These are phyloP conservation scores for Martensiomyces pterosporus DNA, from an alignment of 192 early-diverging fungal genomes.

Conservation along the genomic window DNA sequence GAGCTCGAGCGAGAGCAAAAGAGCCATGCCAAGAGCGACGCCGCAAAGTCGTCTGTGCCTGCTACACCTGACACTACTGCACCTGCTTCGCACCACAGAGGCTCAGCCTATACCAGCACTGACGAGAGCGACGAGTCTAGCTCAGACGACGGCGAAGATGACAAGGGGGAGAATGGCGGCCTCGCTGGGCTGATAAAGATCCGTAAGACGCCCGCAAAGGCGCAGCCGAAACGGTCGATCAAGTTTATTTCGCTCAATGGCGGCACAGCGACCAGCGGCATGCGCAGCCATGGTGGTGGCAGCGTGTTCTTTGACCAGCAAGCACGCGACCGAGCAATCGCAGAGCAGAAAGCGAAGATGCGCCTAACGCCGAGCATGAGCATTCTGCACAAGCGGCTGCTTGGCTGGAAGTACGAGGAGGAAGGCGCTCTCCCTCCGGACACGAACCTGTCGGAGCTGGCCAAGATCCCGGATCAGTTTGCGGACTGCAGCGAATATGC, in stretches of 20 bases:
- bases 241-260: constrained; percentile 15
- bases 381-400: constrained; percentile 54
- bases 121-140: constrained; percentile 21
- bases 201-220: constrained; percentile 1
- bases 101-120: neutral
- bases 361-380: constrained; percentile 54
- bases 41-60: too few relatives aligned
- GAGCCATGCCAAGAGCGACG: constrained; percentile 5
- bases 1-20: constrained; percentile 14
- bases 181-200: constrained; percentile 24
- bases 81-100: too few relatives aligned
- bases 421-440: constrained; percentile 57
- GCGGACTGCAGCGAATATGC: constrained; percentile 56
- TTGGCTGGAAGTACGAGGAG: constrained; percentile 58
- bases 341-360: constrained; percentile 42
- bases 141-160: constrained; percentile 21
- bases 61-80: too few relatives aligned
- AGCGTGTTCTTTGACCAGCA: constrained; percentile 4
- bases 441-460: constrained; percentile 13
- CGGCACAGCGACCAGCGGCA: neutral
- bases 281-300: constrained; percentile 2
- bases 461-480: constrained; percentile 60
- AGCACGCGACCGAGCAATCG: constrained; percentile 25
- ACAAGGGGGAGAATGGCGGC: constrained; percentile 7
- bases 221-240: constrained; percentile 11